phyloP scores from a whole-genome alignment of 495 filamentous ascomycete species.

The Aspergillus nanangensis region DNA sequence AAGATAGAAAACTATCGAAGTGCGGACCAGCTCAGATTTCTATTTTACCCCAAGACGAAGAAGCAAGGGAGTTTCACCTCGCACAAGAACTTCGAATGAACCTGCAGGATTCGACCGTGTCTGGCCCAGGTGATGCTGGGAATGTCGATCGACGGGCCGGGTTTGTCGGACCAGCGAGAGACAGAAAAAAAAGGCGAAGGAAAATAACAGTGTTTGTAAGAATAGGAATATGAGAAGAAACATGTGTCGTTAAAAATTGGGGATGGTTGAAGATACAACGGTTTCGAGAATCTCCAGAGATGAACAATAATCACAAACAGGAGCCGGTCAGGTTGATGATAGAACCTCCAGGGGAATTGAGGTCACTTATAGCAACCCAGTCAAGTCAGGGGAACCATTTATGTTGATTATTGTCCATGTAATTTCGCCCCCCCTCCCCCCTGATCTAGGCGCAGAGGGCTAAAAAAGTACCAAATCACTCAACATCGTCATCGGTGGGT shows the following conservation, averaged over 20 bases:
- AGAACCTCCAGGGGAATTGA: too few species aligned
- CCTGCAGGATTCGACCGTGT: neutral
- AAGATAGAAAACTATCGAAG: too few species aligned
- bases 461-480: too few species aligned
- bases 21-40: constrained; percentile 2
- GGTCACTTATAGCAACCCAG: too few species aligned
- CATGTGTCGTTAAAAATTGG: too few species aligned
- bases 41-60: neutral
- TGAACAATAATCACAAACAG: neutral
- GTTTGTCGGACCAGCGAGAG: neutral
- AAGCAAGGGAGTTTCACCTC: constrained; percentile 10
- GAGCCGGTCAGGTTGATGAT: neutral
- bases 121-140: neutral
- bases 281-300: neutral
- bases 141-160: neutral
- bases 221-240: too few species aligned
- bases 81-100: constrained; percentile 5
- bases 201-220: too few species aligned
- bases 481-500: neutral
- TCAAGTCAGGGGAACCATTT: neutral
- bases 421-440: too few species aligned
- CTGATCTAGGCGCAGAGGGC: too few species aligned
- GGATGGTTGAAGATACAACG: neutral
- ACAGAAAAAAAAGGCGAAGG: neutral
- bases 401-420: too few species aligned